Evolutionary conservation across 78 protist genomes (phyloP), one percentile per base, ranked within the genome.

Genomic region (Capsaspora owczarzaki): DNA sequence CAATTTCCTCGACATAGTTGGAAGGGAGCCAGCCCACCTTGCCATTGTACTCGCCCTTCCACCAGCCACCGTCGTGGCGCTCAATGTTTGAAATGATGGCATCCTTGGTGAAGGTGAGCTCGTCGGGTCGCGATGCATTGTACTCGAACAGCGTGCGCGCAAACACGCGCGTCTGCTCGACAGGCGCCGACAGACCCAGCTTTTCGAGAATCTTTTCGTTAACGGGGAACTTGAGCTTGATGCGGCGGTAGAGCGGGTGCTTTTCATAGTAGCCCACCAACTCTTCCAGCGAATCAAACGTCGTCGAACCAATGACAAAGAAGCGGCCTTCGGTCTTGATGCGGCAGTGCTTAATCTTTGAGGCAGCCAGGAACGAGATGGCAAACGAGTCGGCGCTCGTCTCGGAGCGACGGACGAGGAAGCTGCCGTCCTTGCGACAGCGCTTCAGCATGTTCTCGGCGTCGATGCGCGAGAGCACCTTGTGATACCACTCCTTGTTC

Each of bases 261-360:
- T 31, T 35, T 29, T 68, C 12, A 29, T 40, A 68, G 74, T 68
- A 68, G 37, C 40, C 37, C 10, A 68, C 74, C 35, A 68, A 47
- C 40, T 16, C 74, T 22, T 40, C 74, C n/a, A 68, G 74, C 27
- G 47, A 29, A 25, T 68, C 74, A 38, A 40, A 68, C 22, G 16
- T 3, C 40, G 74, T 47, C 10, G 35, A 6, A 3, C 74, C 74
- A 23, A 68, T 68, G 27, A 16, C 23, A 40, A 22, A 68, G 49
- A 68, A 3, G 74, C 74, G 74, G 47, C 74, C 74, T n/a, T 68
- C 74, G 20, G 1, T 3, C 47, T 40, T 16, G 27, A 68, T 33
- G 74, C 74, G 74, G 47, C 74, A 68, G 74, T 68, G 74, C 74
- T 68, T 68, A 47, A 68, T 68, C 74, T 68, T 68, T 3, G 49